Evolutionary conservation across 2,329 filamentous ascomycete genomes (phyloP).

Genomic region (Colletotrichum siamense): DNA sequence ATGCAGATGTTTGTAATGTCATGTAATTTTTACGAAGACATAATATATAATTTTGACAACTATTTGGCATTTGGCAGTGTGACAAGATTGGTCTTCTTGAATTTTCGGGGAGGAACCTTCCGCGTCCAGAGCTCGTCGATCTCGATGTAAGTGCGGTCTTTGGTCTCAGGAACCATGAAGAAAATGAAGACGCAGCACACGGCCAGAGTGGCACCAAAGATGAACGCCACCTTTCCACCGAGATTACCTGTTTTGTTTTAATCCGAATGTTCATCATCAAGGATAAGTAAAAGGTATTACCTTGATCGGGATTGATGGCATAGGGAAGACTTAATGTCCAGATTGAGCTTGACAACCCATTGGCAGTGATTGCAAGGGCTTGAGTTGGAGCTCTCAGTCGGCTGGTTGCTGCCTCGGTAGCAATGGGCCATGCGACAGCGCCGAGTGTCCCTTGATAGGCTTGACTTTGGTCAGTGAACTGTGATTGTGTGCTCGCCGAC

Average conservation of each 20-base stretch:
- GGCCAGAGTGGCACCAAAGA: slow-evolving; percentile 24
- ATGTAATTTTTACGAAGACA: too few species aligned
- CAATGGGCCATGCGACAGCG: background rate
- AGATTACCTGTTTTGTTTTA: background rate
- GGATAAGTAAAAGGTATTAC: background rate
- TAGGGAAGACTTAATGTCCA: background rate
- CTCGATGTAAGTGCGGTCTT: slow-evolving; percentile 27
- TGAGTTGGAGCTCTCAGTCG: slow-evolving; percentile 27
- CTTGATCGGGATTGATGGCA: background rate
- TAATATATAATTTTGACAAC: too few species aligned
- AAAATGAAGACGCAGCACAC: slow-evolving; percentile 24
- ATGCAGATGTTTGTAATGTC: too few species aligned
- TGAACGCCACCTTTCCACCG: background rate
- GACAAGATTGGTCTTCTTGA: background rate
- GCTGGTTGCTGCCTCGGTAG: background rate
- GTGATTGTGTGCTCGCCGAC: background rate
- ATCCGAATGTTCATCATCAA: background rate
- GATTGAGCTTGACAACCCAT: background rate
- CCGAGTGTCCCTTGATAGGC: background rate
- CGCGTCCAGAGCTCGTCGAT: slow-evolving; percentile 25
- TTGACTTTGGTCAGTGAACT: slow-evolving; percentile 11
- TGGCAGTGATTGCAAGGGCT: background rate
- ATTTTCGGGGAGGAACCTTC: background rate
- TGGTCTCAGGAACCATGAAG: slow-evolving; percentile 25
- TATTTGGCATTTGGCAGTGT: background rate